Base-by-base conservation (phyloP, 345 rosid genomes). In the Brassica incana region DNA sequence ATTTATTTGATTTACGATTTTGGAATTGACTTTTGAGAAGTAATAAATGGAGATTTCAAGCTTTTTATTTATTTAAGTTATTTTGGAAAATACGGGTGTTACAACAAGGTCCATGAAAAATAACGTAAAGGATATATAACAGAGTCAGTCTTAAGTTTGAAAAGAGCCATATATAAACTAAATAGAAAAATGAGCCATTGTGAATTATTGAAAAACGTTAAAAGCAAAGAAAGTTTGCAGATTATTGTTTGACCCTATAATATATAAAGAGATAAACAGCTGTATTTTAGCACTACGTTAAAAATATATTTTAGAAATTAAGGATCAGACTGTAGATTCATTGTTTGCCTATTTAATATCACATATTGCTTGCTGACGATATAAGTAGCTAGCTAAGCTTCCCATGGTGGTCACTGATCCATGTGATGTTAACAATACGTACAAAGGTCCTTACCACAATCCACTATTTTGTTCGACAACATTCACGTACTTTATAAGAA, bases 391-490 rank as follows among this genome's bases (percentile, higher is more conserved):
- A 59, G 25, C 25, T 23, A 23, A 23, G 25, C 25, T 76, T 68
- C 16, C 72, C 30, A 20, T 67, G 60, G 68, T 76, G 74, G 65
- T 66, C 78, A 75, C 78, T 75, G 72, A 67, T 68, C 68, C 68
- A 18, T 76, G 35, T 40, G 68, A 76, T 68, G 5, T 59, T 68
- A 29, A 68, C 68, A 43, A 15, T 76, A 76, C 79, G 33, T 69
- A 16, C 65, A 68, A 67, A 60, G 74, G 8, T 77, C 25, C 68
- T 76, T 76, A 60, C 33, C 58, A 68, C 74, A 59, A 6, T 27
- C 61, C 74, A 76, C 33, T 25, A 68, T 68, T 40, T 68, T 4
- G 11, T 58, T 48, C 54, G 16, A 11, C 54, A 48, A 48, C 54
- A 48, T 48, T 48, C 54, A 5, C 16, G 54, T 48, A 48, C 16